A percentile compares a stretch with the other conserved stretches of the same genome.
Conservation (phyloP, 2,329 filamentous ascomycete species). For the Diaporthe velutina region DNA sequence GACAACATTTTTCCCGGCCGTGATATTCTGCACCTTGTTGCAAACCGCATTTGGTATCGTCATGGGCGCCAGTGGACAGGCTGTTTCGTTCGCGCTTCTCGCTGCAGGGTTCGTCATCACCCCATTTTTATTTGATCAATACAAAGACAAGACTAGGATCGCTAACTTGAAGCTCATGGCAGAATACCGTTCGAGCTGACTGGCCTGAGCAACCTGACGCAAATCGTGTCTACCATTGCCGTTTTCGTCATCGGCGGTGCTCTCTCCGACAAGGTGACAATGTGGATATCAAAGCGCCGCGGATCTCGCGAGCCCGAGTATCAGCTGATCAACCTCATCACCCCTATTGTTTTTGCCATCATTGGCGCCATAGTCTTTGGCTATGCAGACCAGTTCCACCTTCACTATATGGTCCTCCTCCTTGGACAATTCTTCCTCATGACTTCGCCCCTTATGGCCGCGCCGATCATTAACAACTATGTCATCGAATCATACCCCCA, state of each 20-base stretch:
- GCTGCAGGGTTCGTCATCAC: slow-evolving; percentile 41
- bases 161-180: too few species aligned
- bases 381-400: background rate
- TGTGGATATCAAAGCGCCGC: slow-evolving; percentile 34
- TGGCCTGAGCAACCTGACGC: slow-evolving; percentile 13
- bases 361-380: background rate
- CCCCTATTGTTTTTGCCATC: slow-evolving; percentile 10
- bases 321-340: slow-evolving; percentile 4
- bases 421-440: slow-evolving; percentile 4
- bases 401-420: slow-evolving; percentile 6
- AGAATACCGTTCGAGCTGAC: slow-evolving; percentile 12
- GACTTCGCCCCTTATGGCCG: background rate
- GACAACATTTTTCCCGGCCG: slow-evolving; percentile 49
- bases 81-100: slow-evolving; percentile 43
- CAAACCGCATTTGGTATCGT: slow-evolving; percentile 47
- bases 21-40: slow-evolving; percentile 49
- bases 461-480: slow-evolving; percentile 10
- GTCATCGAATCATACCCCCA: slow-evolving; percentile 1
- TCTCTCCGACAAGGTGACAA: slow-evolving; percentile 8
- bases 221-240: slow-evolving; percentile 7
- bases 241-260: slow-evolving; percentile 20
- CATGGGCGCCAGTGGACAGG: slow-evolving; percentile 46
- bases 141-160: background rate
- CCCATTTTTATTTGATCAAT: background rate
- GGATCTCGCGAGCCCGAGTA: slow-evolving; percentile 20